A percentile compares a stretch with the other conserved stretches of the same genome.
phyloP scores from a whole-genome alignment of 129 eudicot genomes.

The Scalesia atractyloides region DNA sequence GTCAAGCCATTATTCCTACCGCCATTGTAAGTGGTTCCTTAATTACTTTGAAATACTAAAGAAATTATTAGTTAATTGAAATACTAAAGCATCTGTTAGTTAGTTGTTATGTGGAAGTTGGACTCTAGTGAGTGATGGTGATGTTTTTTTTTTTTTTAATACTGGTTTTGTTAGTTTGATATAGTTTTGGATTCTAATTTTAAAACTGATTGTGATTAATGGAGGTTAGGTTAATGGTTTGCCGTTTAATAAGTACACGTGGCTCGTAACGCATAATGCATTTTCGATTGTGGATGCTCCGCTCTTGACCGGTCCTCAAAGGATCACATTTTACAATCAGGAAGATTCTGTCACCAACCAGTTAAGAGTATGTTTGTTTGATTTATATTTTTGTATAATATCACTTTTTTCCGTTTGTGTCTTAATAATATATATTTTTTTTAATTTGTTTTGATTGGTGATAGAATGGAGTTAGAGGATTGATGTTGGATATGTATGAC shows the following conservation, averaged over 20 bases:
- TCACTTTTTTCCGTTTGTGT: not conserved
- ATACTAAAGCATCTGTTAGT: not conserved
- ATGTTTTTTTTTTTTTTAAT: not conserved
- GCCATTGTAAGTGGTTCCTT: conserved; percentile 72
- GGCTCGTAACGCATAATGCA: conserved; percentile 94
- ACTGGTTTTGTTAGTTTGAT: not conserved
- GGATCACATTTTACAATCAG: conserved; percentile 96
- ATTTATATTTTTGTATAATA: not conserved
- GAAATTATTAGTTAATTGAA: too few relatives aligned
- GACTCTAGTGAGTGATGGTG: not conserved
- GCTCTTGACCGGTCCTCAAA: conserved; percentile 71
- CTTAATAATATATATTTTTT: not conserved
- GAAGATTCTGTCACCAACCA: conserved; percentile 97
- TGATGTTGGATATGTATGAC: conserved; percentile 99
- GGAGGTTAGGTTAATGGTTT: conserved; percentile 73
- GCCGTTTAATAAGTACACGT: conserved; percentile 97
- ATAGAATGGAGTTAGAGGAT: conserved; percentile 98
- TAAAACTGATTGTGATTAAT: conserved; percentile 19
- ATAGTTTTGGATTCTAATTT: not conserved
- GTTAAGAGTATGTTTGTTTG: conserved; percentile 61
- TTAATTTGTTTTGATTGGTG: conserved; percentile 21
- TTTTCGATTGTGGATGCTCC: conserved; percentile 98
- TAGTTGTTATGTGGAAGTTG: not conserved
- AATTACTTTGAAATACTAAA: too few relatives aligned
- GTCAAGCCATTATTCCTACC: conserved; percentile 82